These are phyloP conservation scores for Cucurbita maxima DNA, from an alignment of 306 rosid genomes.

Conservation along the genomic window DNA sequence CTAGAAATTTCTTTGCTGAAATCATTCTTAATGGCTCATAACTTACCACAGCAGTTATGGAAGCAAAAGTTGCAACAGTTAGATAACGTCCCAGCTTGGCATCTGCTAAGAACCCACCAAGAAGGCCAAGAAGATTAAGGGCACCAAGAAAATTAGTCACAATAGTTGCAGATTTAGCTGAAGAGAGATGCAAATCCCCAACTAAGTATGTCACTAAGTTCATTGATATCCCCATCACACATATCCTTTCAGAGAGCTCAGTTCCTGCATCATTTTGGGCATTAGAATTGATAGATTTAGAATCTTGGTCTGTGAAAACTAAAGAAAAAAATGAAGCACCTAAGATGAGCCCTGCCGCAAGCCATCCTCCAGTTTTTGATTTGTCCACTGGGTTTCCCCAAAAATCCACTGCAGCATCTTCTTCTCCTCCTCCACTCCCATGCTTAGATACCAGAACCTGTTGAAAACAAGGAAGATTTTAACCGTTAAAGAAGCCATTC, in stretches of 20 bases:
- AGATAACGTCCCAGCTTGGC: conserved; percentile 70
- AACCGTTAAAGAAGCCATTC: not conserved
- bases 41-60: conserved; percentile 53
- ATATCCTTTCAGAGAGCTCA: conserved; percentile 83
- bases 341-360: conserved; percentile 82
- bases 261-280: conserved; percentile 35
- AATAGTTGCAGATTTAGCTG: conserved; percentile 71
- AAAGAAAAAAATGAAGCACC: conserved; percentile 24
- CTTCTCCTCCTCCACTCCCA: conserved; percentile 28
- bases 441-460: conserved; percentile 47
- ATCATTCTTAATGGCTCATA: not conserved
- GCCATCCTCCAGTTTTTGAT: conserved; percentile 73
- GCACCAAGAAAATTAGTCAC: conserved; percentile 87
- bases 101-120: conserved; percentile 87
- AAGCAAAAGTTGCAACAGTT: conserved; percentile 44
- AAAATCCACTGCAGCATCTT: conserved; percentile 36
- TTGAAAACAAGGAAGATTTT: not conserved
- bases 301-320: not conserved
- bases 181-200: conserved; percentile 44
- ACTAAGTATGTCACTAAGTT: conserved; percentile 81
- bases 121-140: conserved; percentile 78
- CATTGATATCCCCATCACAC: conserved; percentile 82
- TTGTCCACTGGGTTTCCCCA: conserved; percentile 56
- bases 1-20: not conserved
- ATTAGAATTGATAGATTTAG: not conserved